Evolutionary conservation across 2,329 filamentous ascomycete species (phyloP), one percentile per base, ranked within the genome.

Genomic region (Aspergillus sp.): DNA sequence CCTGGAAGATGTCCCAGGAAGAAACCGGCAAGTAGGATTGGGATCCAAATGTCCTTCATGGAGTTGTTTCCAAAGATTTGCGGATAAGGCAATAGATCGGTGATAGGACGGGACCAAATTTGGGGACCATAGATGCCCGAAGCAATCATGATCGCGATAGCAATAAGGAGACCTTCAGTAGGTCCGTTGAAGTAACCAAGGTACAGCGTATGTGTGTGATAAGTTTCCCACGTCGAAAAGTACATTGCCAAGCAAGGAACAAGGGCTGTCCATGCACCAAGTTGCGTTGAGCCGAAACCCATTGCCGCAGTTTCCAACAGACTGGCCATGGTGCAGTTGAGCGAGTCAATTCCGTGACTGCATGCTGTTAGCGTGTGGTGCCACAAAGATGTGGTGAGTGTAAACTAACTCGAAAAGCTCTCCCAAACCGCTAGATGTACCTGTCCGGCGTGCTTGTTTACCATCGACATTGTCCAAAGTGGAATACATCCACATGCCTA

Each of bases 391-490:
- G 6, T 39, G 10, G 19, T 7, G 32, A 41, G 44, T 17, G 33
- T 41, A 49, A 59, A 70, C 76, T 58, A 72, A 81, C 79, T 98
- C 93, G 71, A 98, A 98, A 12, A 98, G 82, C 72, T 98, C 93
- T 58, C 93, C 93, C 22, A 98, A 78, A 1, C 89, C 89, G 66
- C 90, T 96, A 25, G 91, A 97, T 3, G 91, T 96, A 46, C 91
- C 90, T 3, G 93, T 98, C 61, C 93, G 81, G 55, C 93, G 81
- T 49, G 93, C 93, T 74, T 98, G 93, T 73, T 98, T 98, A 59
- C 93, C 93, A 69, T 98, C 93, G 55, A 97, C 86, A 68, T 98
- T 98, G 75, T 98, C 93, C 85, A 98, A 90, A 12, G 93, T 98
- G 59, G 93, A 94, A 72, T 97, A 85, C 88, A 95, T 93, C 85